Base-by-base conservation (phyloP, 1,284 basidiomycete genomes). In the Anthracocystis panici-leucophaei region DNA sequence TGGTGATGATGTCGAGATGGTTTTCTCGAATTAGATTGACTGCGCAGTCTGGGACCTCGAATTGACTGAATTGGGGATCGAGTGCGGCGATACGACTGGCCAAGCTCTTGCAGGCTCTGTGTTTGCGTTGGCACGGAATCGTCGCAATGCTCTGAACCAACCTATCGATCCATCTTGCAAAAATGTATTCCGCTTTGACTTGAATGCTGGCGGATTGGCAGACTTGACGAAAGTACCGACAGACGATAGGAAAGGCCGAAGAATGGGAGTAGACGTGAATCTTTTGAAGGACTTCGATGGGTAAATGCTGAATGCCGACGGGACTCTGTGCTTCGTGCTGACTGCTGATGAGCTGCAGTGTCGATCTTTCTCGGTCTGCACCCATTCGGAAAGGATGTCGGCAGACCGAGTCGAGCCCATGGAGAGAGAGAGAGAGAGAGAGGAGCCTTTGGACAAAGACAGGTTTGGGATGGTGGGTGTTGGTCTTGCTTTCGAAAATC, bases 201-300 rank as follows among this genome's bases (percentile, higher is more conserved):
- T 21, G 14, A 2, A 27, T 21, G 27, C 49, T 63, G 18, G 65
- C 61, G 8, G 35, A 16, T 0, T 31, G 55, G 27, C 59, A 72
- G 18, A 46, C 55, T 25, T 49, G 44, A 27, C 62, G 69, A 9
- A 76, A 60, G 35, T 55, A 31, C 5, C 56, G 68, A 29, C 62
- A 60, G 21, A 56, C 49, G 5, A 59, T 9, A 2, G 74, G 57
- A 10, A 76, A 35, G 11, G 41, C 40, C 0, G 46, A 41, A 6
- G 69, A 72, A 14, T 42, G 45, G 0, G 75, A 70, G 12, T 66
- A 42, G 44, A 67, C 61, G 14, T 79, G 58, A 25, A 70, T 65
- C 2, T 12, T 16, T 18, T 67, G 56, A 10, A 76, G 42, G 18
- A 80, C 21, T 46, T 80, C 66, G 33, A 59, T 23, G 3, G 65